A percentile compares a stretch with the other conserved stretches of the same genome.
Conservation (phyloP, 2,329 filamentous ascomycete species). For the Fusarium burgessii region DNA sequence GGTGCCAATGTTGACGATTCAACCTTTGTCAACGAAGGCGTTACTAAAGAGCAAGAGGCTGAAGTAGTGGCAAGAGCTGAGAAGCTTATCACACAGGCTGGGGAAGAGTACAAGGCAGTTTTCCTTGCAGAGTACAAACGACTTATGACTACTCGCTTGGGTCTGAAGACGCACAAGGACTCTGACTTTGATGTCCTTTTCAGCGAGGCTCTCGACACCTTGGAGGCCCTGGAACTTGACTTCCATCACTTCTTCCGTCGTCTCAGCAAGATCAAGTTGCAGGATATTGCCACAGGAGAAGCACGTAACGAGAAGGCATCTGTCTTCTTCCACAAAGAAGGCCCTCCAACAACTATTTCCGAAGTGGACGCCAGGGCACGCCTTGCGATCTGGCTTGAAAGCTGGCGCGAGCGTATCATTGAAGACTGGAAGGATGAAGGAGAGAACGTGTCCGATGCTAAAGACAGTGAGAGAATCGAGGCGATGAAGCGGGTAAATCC, state of each 20-base stretch:
- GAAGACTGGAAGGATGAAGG: constrained; percentile 79
- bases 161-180: constrained; percentile 76
- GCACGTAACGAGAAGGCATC: constrained; percentile 71
- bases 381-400: constrained; percentile 83
- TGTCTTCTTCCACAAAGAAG: constrained; percentile 84
- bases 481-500: constrained; percentile 92
- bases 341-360: constrained; percentile 67
- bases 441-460: constrained; percentile 50
- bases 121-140: constrained; percentile 92
- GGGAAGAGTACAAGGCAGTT: constrained; percentile 88
- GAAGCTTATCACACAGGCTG: constrained; percentile 80
- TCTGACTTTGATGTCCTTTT: constrained; percentile 85
- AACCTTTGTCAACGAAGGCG: constrained; percentile 77
- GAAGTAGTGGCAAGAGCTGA: constrained; percentile 84
- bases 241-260: constrained; percentile 95
- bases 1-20: constrained; percentile 78
- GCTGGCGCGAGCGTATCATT: constrained; percentile 77
- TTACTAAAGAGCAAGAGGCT: constrained; percentile 71
- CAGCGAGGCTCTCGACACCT: constrained; percentile 82
- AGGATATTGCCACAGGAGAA: constrained; percentile 73
- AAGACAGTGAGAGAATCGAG: constrained; percentile 71
- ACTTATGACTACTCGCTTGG: constrained; percentile 83
- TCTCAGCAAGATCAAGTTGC: constrained; percentile 72
- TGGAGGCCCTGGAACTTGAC: constrained; percentile 87
- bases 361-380: constrained; percentile 74